Conservation (phyloP, 495 filamentous ascomycete genomes). For the Penicillium manginii region DNA sequence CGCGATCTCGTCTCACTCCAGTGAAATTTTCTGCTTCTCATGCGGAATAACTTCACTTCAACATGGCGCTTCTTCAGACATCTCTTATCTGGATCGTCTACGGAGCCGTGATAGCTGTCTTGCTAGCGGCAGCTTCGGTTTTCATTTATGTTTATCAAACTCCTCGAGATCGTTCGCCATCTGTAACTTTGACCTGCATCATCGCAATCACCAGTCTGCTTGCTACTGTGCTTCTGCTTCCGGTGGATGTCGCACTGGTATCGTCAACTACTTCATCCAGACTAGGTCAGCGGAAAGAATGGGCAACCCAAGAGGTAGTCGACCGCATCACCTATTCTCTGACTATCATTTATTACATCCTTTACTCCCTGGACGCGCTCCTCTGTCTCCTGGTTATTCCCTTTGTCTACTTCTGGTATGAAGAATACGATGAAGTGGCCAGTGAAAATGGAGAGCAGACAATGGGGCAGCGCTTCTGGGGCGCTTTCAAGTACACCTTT, state of each 20-base stretch:
- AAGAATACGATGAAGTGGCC: slow-evolving; percentile 91
- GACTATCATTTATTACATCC: slow-evolving; percentile 86
- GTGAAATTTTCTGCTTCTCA: background rate
- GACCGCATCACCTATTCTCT: slow-evolving; percentile 76
- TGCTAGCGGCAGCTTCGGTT: slow-evolving; percentile 71
- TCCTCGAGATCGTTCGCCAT: slow-evolving; percentile 78
- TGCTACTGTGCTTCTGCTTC: slow-evolving; percentile 88
- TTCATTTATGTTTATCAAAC: slow-evolving; percentile 89
- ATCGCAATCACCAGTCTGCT: slow-evolving; percentile 84
- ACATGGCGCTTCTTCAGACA: slow-evolving; percentile 75
- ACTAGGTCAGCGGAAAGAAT: slow-evolving; percentile 86
- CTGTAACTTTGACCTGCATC: slow-evolving; percentile 81
- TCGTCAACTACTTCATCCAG: slow-evolving; percentile 80
- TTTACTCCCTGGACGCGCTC: slow-evolving; percentile 90
- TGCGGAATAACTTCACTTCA: slow-evolving; percentile 20
- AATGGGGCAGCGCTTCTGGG: slow-evolving; percentile 68
- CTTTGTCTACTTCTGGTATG: slow-evolving; percentile 97
- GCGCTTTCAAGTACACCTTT: slow-evolving; percentile 87
- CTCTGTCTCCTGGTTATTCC: slow-evolving; percentile 90
- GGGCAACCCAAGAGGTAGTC: slow-evolving; percentile 82
- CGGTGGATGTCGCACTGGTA: slow-evolving; percentile 93
- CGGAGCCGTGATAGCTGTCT: slow-evolving; percentile 72
- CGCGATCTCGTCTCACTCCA: background rate
- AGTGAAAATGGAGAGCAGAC: slow-evolving; percentile 76
- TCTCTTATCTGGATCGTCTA: slow-evolving; percentile 93